Evolutionary conservation across 1,139 yeast genomes (phyloP), one percentile per base, ranked within the genome.

Genomic region (Yamadazyma diospyri): DNA sequence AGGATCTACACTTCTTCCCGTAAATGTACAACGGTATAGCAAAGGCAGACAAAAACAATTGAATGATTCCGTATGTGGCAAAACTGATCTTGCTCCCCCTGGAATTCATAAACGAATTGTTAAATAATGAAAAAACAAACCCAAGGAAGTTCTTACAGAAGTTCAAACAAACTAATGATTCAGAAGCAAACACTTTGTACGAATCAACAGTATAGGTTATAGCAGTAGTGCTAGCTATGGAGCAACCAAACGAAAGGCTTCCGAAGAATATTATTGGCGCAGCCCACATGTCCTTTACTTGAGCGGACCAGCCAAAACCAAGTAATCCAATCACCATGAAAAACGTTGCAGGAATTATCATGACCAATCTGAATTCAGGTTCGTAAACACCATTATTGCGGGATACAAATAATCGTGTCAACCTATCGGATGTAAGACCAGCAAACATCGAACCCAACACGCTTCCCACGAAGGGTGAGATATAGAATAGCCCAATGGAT

Each of bases 261-360:
- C 78, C 81, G 43, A 77, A 66, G 46, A 77, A 74, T 0, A 78
- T 50, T 1, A 78, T 63, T 1, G 82, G 82, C 1, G 72, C 81
- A 38, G 72, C 61, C 83, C 83, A 78, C n/a, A 57, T 49, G 47
- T 76, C 77, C 14, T 61, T 46, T 1, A 49, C 62, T 20, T 61
- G 52, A 1, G 78, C 51, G 3, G 80, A 61, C 82, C 82, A 77
- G 2, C 84, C 84, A 47, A 72, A 78, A 2, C 82, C 83, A 64
- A 77, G 69, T 32, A 77, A 56, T 2, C 83, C 84, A 30, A 61
- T 42, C n/a, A 53, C 41, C 28, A 72, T 61, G 25, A 72, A 51
- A 15, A 73, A 57, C 1, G 79, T 48, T 6, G 79, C 43, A 1
- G 81, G 80, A 5, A 72, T 32, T 21, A 75, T 56, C 81, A 77